These are phyloP conservation scores for Citrus maxima DNA, from an alignment of 345 rosid species.

Conservation along the genomic window DNA sequence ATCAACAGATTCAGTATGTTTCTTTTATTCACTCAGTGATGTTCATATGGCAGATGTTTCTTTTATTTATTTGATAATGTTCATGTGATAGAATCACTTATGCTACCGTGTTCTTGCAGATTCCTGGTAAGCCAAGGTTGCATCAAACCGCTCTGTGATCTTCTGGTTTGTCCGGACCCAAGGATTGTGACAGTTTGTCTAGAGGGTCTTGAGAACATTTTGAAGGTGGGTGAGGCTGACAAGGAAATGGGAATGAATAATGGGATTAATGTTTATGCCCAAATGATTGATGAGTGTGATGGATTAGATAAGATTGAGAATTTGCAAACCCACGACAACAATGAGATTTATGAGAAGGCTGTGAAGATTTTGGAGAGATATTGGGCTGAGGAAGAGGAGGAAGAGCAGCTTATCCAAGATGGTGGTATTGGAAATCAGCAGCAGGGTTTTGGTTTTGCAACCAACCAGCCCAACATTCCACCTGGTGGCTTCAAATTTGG, in stretches of 20 bases:
- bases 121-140: slow-evolving; percentile 70
- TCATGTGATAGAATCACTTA: background rate
- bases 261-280: slow-evolving; percentile 58
- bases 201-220: slow-evolving; percentile 78
- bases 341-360: slow-evolving; percentile 78
- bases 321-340: slow-evolving; percentile 78
- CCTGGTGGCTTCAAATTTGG: slow-evolving; percentile 71
- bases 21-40: background rate
- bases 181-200: slow-evolving; percentile 85
- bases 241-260: slow-evolving; percentile 58
- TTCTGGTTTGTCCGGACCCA: slow-evolving; percentile 73
- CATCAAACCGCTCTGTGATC: slow-evolving; percentile 86
- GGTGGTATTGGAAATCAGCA: slow-evolving; percentile 35
- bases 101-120: slow-evolving; percentile 33
- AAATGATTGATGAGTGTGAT: slow-evolving; percentile 68
- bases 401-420: slow-evolving; percentile 40
- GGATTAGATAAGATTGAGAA: slow-evolving; percentile 79
- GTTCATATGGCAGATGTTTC: background rate
- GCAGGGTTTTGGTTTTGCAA: slow-evolving; percentile 52
- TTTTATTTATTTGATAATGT: too few relatives aligned
- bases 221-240: slow-evolving; percentile 81
- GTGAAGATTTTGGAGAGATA: slow-evolving; percentile 78
- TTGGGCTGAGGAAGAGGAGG: slow-evolving; percentile 79
- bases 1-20: slow-evolving; percentile 74
- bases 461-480: slow-evolving; percentile 45